Evolutionary conservation across 2,329 filamentous ascomycete species (phyloP).

Genomic region (Gnomoniopsis sp.): DNA sequence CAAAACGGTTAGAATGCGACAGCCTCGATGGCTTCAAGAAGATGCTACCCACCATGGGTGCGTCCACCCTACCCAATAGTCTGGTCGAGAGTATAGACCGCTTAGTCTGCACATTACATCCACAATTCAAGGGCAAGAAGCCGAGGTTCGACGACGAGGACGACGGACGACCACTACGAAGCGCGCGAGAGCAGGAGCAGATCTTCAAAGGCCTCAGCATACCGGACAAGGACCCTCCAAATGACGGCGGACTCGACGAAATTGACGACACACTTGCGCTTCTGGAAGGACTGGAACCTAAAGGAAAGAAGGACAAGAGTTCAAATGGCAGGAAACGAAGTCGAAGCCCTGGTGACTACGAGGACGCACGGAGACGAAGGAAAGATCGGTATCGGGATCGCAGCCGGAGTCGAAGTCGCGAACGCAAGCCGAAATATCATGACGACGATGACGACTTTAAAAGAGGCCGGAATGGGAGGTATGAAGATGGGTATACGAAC

Average conservation of each 20-base stretch:
- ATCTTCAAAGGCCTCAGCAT: conserved; percentile 90
- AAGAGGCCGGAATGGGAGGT: conserved; percentile 43
- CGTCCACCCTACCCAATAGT: conserved; percentile 77
- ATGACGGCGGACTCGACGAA: conserved; percentile 50
- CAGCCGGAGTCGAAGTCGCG: conserved; percentile 46
- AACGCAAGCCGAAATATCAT: conserved; percentile 32
- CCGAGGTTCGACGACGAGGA: conserved; percentile 35
- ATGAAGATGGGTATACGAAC: conserved; percentile 58
- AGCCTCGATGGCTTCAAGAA: conserved; percentile 71
- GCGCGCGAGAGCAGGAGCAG: conserved; percentile 69
- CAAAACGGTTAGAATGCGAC: conserved; percentile 74
- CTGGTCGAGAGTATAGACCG: conserved; percentile 90
- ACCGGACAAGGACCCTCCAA: conserved; percentile 64
- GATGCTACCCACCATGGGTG: conserved; percentile 71
- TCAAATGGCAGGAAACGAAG: conserved; percentile 33
- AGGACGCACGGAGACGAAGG: conserved; percentile 49
- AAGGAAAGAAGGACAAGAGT: conserved; percentile 39
- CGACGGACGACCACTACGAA: conserved; percentile 37
- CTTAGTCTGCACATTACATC: conserved; percentile 84
- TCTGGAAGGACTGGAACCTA: conserved; percentile 79
- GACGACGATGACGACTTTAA: conserved; percentile 37
- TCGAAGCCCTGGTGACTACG: conserved; percentile 40
- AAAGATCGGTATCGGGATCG: conserved; percentile 33
- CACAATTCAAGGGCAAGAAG: conserved; percentile 69
- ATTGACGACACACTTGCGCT: conserved; percentile 93